A percentile compares a stretch with the other conserved stretches of the same genome.
Conservation (phyloP, 306 rosid species). For the Cucumis hystrix region DNA sequence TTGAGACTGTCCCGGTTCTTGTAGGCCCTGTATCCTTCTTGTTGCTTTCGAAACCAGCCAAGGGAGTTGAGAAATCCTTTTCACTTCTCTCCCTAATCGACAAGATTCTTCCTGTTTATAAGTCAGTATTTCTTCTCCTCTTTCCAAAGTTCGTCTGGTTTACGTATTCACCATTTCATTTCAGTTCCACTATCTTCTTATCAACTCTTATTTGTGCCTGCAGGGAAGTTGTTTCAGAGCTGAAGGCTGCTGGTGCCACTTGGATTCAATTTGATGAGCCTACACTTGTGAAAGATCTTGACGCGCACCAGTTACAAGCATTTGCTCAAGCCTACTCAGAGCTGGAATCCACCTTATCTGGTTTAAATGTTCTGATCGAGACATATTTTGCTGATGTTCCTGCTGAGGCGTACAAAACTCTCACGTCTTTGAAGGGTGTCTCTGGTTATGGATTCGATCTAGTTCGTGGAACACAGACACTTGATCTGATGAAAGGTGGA, state of each 20-base stretch:
- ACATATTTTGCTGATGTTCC: constrained; percentile 77
- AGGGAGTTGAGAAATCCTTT: constrained; percentile 61
- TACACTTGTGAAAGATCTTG: constrained; percentile 62
- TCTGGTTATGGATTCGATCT: constrained; percentile 67
- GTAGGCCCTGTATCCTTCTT: constrained; percentile 78
- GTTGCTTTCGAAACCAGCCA: constrained; percentile 70
- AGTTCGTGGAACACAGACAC: constrained; percentile 69
- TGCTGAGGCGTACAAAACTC: constrained; percentile 52
- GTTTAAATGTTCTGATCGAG: constrained; percentile 53
- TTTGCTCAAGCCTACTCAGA: constrained; percentile 49
- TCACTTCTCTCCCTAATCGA: constrained; percentile 43
- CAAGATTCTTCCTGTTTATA: constrained; percentile 58
- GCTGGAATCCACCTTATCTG: constrained; percentile 55
- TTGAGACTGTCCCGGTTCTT: constrained; percentile 64
- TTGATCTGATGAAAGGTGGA: constrained; percentile 55
- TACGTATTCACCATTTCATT: not conserved
- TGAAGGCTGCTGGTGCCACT: constrained; percentile 71
- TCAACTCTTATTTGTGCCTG: not conserved
- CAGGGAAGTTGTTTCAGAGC: constrained; percentile 74
- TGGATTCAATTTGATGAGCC: constrained; percentile 92
- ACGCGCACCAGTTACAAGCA: constrained; percentile 54
- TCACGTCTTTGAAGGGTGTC: constrained; percentile 65
- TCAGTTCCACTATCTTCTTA: not conserved
- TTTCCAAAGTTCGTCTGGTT: not conserved
- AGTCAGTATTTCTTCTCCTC: constrained; percentile 19